Conservation (phyloP, 768 basidiomycete species). For the Asterophora lycoperdoides region DNA sequence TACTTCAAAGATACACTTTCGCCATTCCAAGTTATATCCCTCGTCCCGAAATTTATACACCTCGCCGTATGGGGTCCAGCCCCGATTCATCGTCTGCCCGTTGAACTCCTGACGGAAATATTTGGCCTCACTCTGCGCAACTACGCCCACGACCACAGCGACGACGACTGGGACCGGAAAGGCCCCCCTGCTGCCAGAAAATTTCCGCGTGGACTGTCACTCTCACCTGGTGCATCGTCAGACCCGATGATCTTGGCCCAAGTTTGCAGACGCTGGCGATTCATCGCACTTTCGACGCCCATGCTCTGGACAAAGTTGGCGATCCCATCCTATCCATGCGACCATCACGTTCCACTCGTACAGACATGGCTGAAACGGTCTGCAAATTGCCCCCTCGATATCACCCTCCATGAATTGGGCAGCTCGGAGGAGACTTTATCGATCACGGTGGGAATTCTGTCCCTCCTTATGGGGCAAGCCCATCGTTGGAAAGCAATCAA, state of each 20-base stretch:
- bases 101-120: constrained; percentile 7
- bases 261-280: constrained; percentile 8
- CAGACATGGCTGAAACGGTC: constrained; percentile 7
- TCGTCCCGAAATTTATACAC: no score
- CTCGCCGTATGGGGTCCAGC: not conserved
- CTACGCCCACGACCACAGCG: not conserved
- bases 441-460: constrained; percentile 1
- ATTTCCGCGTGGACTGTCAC: not conserved
- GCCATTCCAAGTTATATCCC: not conserved
- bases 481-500: constrained; percentile 11
- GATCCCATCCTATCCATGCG: constrained; percentile 1
- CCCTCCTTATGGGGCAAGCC: constrained; percentile 4
- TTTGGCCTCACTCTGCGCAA: constrained; percentile 1
- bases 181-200: not conserved
- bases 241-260: constrained; percentile 11
- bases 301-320: constrained; percentile 8
- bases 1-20: no score
- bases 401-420: constrained; percentile 1
- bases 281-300: constrained; percentile 4
- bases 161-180: not conserved
- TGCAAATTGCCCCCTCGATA: constrained; percentile 1
- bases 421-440: not conserved
- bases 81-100: not conserved
- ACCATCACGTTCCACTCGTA: constrained; percentile 1
- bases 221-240: not conserved